Percentiles rank a stretch among this genome's conserved stretches.
These are phyloP conservation scores for Auriculariales sp. DNA, from an alignment of 768 basidiomycete species.

Conservation along the genomic window DNA sequence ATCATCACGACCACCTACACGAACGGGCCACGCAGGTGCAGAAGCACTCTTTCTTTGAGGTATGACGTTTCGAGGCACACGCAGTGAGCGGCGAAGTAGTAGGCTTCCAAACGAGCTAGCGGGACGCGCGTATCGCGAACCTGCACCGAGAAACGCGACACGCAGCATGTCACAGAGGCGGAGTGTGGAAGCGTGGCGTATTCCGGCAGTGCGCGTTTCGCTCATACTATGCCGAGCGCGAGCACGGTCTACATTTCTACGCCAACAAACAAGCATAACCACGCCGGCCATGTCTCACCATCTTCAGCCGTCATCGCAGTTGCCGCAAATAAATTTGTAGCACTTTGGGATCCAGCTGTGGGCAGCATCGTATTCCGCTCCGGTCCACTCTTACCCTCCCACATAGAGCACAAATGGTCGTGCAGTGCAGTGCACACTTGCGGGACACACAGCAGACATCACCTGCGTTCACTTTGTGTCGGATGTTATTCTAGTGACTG, in stretches of 20 bases:
- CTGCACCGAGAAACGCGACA: no score
- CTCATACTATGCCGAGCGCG: no score
- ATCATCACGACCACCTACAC: no score
- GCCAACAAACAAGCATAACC: constrained; percentile 30
- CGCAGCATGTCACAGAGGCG: no score
- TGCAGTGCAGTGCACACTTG: constrained; percentile 55
- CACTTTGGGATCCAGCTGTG: constrained; percentile 45
- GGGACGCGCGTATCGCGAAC: no score
- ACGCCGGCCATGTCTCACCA: constrained; percentile 21
- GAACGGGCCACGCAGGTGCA: no score
- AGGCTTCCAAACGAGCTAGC: no score
- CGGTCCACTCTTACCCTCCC: constrained; percentile 2
- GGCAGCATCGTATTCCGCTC: constrained; percentile 10
- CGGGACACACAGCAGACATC: constrained; percentile 58
- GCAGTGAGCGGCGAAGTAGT: no score
- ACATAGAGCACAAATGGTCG: constrained; percentile 30
- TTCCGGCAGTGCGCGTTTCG: no score
- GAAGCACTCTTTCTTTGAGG: no score
- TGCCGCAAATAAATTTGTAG: constrained; percentile 39
- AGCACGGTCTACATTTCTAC: constrained; percentile 26
- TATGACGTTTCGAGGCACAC: no score
- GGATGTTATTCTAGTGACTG: constrained; percentile 41
- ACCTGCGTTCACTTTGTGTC: constrained; percentile 62
- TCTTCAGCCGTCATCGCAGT: constrained; percentile 32
- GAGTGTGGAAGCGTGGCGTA: no score